phyloP scores from a whole-genome alignment of 805 yeast genomes.

The Helenozyma baotianmanensis region DNA sequence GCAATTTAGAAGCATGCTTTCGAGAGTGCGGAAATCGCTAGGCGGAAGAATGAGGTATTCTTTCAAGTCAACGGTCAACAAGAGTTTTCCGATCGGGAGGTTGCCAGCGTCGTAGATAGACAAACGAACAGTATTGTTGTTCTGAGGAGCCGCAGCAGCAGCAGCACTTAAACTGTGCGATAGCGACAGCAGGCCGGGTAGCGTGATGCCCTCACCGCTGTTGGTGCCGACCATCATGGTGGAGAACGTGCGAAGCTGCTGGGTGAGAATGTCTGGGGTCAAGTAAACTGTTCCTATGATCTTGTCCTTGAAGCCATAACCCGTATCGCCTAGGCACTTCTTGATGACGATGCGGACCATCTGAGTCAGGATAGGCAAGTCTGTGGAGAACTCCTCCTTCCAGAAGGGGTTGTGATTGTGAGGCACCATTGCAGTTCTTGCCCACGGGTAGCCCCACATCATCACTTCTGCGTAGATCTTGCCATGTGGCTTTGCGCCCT shows the following conservation, averaged over 20 bases:
- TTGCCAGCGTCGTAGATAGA: constrained; percentile 40
- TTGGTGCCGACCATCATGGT: constrained; percentile 31
- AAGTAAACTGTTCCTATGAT: constrained; percentile 51
- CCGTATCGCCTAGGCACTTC: constrained; percentile 21
- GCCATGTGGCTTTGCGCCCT: constrained; percentile 10
- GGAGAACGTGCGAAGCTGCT: constrained; percentile 26
- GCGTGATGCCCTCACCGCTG: constrained; percentile 19
- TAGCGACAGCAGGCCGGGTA: constrained; percentile 11
- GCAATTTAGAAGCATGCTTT: constrained; percentile 51
- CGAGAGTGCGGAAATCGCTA: constrained; percentile 55
- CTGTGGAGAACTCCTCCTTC: constrained; percentile 72
- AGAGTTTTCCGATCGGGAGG: constrained; percentile 53
- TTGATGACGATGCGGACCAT: constrained; percentile 48
- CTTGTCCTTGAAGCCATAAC: constrained; percentile 32
- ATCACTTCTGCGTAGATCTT: constrained; percentile 64
- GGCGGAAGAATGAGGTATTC: constrained; percentile 61
- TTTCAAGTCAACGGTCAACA: constrained; percentile 45
- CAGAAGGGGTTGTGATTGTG: constrained; percentile 61
- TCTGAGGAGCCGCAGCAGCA: constrained; percentile 8
- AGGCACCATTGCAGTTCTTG: constrained; percentile 63
- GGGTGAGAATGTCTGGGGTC: constrained; percentile 47
- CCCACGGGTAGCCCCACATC: constrained; percentile 74
- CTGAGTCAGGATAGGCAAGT: constrained; percentile 52
- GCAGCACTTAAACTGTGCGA: constrained; percentile 6
- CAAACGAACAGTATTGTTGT: constrained; percentile 39